Evolutionary conservation across 2,329 filamentous ascomycete species (phyloP), one percentile per base, ranked within the genome.

Genomic region (Pyrenophora teres): DNA sequence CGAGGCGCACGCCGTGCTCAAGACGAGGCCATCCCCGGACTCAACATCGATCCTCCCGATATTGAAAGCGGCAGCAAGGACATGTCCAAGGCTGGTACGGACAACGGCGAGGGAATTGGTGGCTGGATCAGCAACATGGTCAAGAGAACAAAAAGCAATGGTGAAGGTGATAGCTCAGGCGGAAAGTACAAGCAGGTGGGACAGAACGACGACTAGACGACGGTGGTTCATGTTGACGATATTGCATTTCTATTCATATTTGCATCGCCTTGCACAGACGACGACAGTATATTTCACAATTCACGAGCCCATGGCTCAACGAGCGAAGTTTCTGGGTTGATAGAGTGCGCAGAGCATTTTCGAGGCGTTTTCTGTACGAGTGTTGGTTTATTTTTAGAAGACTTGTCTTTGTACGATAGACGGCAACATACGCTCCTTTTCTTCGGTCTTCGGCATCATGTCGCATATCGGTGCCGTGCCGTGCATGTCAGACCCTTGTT

Each of bases 41-140:
- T 97, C 50, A 86, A 91, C 64, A 89, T 97, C 50, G 87, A 95
- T 35, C 89, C 90, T 4, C 90, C 91, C 1, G 80, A 85, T 42
- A 79, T 84, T 36, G 80, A 76, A 35, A 79, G 80, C 54, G 79
- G 80, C 46, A 84, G 83, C 46, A 84, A 83, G 68, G 53, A 63
- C 9, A 52, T 63, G 31, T 45, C 62, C 13, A 66, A 63, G 40
- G 57, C 63, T 3, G 66, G 67, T 41, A 58, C 59, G 40, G 66
- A 63, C 50, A 67, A 60, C 58, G 68, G 54, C 13, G 83, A 87
- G 63, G 86, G 87, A 3, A 75, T 89, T 46, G 84, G 85, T 13
- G 85, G 85, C 12, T 89, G 87, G 87, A 88, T 89, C 60, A 84
- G 81, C 38, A 83, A 83, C 36, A 83, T 89, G 74, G 83, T 88